Evolutionary conservation across 106 monocot species (phyloP), one percentile per base, ranked within the genome.

Genomic region (Allium sativum): DNA sequence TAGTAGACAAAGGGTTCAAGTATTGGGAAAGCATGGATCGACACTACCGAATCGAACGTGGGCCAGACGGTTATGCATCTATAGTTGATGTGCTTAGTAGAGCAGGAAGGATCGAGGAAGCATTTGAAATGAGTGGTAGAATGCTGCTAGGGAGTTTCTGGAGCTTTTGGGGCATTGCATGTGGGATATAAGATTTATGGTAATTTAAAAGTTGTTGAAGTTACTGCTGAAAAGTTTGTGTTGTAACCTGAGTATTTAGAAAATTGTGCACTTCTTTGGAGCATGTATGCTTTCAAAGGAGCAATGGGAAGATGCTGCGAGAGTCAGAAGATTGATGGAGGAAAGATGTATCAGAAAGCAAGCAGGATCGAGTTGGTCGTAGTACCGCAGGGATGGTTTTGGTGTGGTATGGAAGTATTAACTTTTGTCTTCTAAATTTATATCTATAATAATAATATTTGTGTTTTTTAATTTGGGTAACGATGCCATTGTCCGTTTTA

Each of bases 161-260:
- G 74, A 18, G 77, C 80, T n/a, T 72, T 80, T 18, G 84, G 84
- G n/a, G 80, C 84, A 15, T 64, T 85, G 74, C 74, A 80, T 40
- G 67, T 66, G 7, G 84, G 76, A n/a, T 85, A 80, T 43, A 77
- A 70, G 55, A 81, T 65, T 47, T 74, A 81, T 20, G 51, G 52
- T 10, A 71, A 84, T 72, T 62, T 73, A 51, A 77, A 84, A 59
- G 77, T 84, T 44, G 84, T 70, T 19, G 73, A 80, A 48, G 47
- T 21, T 65, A 73, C 74, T 59, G 84, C 84, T 2, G 58, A 53
- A 15, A 59, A 76, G 58, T 80, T 84, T 68, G 59, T 62, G 50
- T 21, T 84, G 67, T 74, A 84, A 57, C 84, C 84, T 50, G 52
- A 60, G 7, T 80, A 84, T 42, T 69, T 76, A 1, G 84, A 76